A percentile compares a stretch with the other conserved stretches of the same genome.
Conservation (phyloP, 1,284 basidiomycete genomes). For the Tylopilus sp. region DNA sequence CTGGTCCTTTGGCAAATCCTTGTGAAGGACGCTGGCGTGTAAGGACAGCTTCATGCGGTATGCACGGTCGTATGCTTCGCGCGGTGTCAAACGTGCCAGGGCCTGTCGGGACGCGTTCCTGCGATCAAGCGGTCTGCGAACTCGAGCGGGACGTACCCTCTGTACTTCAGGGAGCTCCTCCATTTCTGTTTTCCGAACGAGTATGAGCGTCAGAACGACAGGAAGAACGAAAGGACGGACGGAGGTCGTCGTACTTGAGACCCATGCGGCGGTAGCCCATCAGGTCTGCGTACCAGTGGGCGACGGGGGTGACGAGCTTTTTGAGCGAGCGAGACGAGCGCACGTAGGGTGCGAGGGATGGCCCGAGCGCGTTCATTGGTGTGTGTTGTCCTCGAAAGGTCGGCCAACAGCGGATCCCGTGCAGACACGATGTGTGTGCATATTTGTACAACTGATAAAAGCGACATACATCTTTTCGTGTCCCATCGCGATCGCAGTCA, state of each 20-base stretch:
- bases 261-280: conserved; percentile 88
- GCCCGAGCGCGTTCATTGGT: conserved; percentile 70
- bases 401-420: background rate
- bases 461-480: conserved; percentile 12
- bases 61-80: conserved; percentile 86
- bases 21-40: conserved; percentile 76
- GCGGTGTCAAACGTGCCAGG: conserved; percentile 73
- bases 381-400: background rate
- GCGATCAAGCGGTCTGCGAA: background rate
- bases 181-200: conserved; percentile 49
- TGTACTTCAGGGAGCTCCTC: conserved; percentile 87
- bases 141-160: conserved; percentile 53
- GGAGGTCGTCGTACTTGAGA: conserved; percentile 92
- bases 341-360: conserved; percentile 77
- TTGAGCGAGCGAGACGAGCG: conserved; percentile 66
- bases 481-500: conserved; percentile 44
- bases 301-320: conserved; percentile 73
- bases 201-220: conserved; percentile 4
- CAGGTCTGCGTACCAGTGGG: conserved; percentile 79
- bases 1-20: conserved; percentile 79
- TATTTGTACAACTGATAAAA: conserved; percentile 36
- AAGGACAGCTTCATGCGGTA: conserved; percentile 84
- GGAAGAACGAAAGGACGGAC: conserved; percentile 44
- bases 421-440: conserved; percentile 31
- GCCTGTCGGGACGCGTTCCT: conserved; percentile 52